These are phyloP conservation scores for Caryopteris hybrid DNA, from an alignment of 305 asterid genomes.

Conservation along the genomic window DNA sequence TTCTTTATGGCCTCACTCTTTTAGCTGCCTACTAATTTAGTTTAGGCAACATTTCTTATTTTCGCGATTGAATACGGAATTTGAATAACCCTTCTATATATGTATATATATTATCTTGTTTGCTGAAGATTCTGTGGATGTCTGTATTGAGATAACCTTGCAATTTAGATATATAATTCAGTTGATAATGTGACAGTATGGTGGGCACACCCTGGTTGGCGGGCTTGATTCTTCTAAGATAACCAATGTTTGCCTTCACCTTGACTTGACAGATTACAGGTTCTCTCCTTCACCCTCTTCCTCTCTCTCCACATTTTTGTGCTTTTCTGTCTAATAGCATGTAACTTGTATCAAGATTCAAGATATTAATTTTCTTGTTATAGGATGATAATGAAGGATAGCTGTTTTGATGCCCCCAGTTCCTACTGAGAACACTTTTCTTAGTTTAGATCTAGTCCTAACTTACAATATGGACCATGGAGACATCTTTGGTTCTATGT, in stretches of 20 bases:
- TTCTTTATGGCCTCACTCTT: neutral
- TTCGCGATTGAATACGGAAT: too few relatives aligned
- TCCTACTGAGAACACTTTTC: neutral
- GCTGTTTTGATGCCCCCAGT: neutral
- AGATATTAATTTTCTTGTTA: neutral
- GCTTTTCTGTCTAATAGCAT: neutral
- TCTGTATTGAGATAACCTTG: too few relatives aligned
- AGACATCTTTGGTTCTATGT: neutral
- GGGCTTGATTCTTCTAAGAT: conserved; percentile 39
- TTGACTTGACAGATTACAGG: conserved; percentile 97
- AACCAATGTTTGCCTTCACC: conserved; percentile 57
- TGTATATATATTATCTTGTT: too few relatives aligned
- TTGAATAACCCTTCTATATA: too few relatives aligned
- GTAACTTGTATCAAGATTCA: neutral
- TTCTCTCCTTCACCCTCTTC: conserved; percentile 26
- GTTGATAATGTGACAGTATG: conserved; percentile 51
- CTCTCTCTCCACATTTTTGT: neutral
- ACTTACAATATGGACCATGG: neutral
- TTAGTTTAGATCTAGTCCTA: neutral
- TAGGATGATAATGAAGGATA: too few relatives aligned
- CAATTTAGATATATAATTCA: too few relatives aligned
- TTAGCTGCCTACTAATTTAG: neutral
- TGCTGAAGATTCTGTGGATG: too few relatives aligned
- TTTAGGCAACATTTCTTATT: neutral
- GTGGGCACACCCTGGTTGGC: conserved; percentile 40